These are phyloP conservation scores for Ophiostoma tasmaniense DNA, from an alignment of 2,329 filamentous ascomycete species.

Conservation along the genomic window DNA sequence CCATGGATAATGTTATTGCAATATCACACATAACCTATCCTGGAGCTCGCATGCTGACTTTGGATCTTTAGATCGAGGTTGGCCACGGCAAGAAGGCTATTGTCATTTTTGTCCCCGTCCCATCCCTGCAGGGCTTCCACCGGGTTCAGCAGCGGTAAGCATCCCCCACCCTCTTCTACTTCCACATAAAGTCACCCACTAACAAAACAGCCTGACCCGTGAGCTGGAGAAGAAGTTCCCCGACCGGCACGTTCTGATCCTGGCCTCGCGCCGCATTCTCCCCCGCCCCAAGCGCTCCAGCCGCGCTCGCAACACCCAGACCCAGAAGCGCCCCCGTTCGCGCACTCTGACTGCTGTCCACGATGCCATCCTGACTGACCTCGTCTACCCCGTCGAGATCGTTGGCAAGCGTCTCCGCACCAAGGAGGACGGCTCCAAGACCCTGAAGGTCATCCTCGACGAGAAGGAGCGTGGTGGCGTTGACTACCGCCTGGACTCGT, in stretches of 20 bases:
- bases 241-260: slow-evolving; percentile 98
- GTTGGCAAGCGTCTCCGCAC: slow-evolving; percentile 98
- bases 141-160: slow-evolving; percentile 98
- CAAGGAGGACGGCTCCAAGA: slow-evolving; percentile 97
- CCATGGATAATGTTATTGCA: slow-evolving; percentile 45
- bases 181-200: background rate
- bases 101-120: slow-evolving; percentile 99
- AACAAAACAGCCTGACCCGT: slow-evolving; percentile 70
- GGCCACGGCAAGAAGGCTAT: slow-evolving; percentile 99
- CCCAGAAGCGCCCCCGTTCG: slow-evolving; percentile 96
- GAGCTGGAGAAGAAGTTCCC: slow-evolving; percentile 99
- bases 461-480: slow-evolving; percentile 99
- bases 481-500: slow-evolving; percentile 99
- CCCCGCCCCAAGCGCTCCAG: slow-evolving; percentile 97
- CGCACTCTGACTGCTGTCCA: slow-evolving; percentile 97
- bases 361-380: slow-evolving; percentile 94
- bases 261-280: slow-evolving; percentile 96
- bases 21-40: slow-evolving; percentile 32
- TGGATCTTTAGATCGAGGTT: slow-evolving; percentile 89
- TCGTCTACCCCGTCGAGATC: slow-evolving; percentile 99
- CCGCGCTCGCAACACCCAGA: slow-evolving; percentile 92
- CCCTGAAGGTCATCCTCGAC: slow-evolving; percentile 97
- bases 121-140: slow-evolving; percentile 97
- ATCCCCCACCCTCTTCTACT: background rate
- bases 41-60: slow-evolving; percentile 72